A percentile compares a stretch with the other conserved stretches of the same genome.
Evolutionary conservation across 106 monocot species (phyloP).

Genomic region (Acorus gramineus): DNA sequence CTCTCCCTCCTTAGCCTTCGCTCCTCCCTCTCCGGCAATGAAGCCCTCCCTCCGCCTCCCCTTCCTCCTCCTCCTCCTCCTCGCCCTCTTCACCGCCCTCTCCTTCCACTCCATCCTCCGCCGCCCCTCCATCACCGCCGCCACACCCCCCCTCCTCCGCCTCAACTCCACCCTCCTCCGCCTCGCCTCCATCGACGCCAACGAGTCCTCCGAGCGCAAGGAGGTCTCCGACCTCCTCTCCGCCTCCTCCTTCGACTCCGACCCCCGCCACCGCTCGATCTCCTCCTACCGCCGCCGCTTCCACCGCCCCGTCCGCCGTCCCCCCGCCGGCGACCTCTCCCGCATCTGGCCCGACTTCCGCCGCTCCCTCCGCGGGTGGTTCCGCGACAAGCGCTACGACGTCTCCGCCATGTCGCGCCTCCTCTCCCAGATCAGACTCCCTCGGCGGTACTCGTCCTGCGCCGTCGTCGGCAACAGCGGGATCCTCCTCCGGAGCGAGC

Average conservation of each 20-base stretch:
- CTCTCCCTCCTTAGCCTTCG: too few relatives aligned
- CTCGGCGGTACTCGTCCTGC: constrained; percentile 42
- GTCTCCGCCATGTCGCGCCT: constrained; percentile 10
- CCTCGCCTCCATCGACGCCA: constrained; percentile 6
- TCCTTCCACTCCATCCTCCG: background rate
- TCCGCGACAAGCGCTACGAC: background rate
- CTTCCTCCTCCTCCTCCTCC: constrained; percentile 9
- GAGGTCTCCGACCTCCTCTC: constrained; percentile 13
- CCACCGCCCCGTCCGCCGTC: constrained; percentile 8
- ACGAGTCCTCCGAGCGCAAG: background rate
- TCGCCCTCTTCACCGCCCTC: constrained; percentile 8
- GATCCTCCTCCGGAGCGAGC: constrained; percentile 39
- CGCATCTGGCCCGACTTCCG: constrained; percentile 7
- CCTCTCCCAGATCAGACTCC: background rate
- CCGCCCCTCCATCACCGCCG: background rate
- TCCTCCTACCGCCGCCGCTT: background rate
- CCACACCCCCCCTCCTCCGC: background rate
- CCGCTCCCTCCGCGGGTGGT: constrained; percentile 6
- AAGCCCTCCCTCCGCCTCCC: constrained; percentile 8
- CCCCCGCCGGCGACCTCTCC: background rate
- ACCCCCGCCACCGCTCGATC: background rate
- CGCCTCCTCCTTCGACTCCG: background rate
- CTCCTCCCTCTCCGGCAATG: background rate
- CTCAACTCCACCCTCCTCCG: background rate
- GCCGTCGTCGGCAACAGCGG: constrained; percentile 90